phyloP scores from a whole-genome alignment of 768 basidiomycete species.

The Macrolepiota fuliginosa region DNA sequence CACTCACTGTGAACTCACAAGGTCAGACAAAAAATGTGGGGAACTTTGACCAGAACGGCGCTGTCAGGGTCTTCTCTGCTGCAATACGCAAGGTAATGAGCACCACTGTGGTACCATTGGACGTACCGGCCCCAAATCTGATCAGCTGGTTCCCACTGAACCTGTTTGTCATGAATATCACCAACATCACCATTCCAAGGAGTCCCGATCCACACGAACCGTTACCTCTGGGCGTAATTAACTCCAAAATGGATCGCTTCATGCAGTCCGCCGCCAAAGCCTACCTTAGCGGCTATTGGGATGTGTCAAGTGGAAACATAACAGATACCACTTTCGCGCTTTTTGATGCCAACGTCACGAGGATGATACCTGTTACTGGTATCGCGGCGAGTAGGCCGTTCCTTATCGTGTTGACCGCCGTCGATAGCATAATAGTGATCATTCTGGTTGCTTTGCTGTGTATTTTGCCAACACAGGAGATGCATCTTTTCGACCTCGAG shows the following conservation, averaged over 20 bases:
- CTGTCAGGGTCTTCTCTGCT: not conserved
- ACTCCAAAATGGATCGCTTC: not conserved
- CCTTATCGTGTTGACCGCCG: not conserved
- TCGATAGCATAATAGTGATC: not conserved
- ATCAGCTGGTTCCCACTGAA: not conserved
- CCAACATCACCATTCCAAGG: not conserved
- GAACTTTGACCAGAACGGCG: not conserved
- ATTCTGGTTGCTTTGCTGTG: not conserved
- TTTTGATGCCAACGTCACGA: not conserved
- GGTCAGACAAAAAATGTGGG: not conserved
- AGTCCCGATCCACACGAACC: not conserved
- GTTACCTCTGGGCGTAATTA: not conserved
- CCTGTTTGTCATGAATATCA: not conserved
- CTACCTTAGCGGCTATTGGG: not conserved
- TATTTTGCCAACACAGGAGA: not conserved
- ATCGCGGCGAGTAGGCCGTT: not conserved
- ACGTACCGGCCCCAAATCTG: not conserved
- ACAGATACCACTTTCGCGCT: not conserved
- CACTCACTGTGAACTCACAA: not conserved
- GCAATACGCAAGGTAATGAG: not conserved
- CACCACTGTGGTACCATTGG: not conserved
- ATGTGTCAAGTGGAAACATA: not conserved
- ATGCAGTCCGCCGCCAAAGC: not conserved
- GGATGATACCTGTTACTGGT: not conserved
- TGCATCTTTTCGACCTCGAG: not conserved